Evolutionary conservation across 345 rosid species (phyloP).

Genomic region (Linum trigynum): DNA sequence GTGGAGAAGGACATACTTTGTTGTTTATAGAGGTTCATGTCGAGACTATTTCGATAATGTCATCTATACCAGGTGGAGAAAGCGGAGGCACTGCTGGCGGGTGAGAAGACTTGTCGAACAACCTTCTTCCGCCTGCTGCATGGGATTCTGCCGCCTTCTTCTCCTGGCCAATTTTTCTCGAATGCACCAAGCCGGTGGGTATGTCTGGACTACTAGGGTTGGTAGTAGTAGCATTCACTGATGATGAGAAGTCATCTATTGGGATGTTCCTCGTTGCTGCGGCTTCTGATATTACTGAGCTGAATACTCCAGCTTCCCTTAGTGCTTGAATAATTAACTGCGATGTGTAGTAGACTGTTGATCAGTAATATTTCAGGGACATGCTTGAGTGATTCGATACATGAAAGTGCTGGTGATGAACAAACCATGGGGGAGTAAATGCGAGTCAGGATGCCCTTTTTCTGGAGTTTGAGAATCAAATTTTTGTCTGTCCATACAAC

Average conservation of each 20-base stretch:
- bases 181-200: conserved; percentile 28
- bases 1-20: background rate
- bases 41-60: background rate
- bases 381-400: background rate
- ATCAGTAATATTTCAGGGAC: background rate
- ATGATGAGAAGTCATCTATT: conserved; percentile 22
- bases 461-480: conserved; percentile 54
- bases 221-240: conserved; percentile 29
- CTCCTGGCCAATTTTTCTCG: conserved; percentile 41
- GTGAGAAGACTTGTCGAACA: conserved; percentile 29
- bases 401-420: conserved; percentile 1
- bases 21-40: background rate
- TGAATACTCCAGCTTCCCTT: conserved; percentile 62
- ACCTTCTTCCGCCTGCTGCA: conserved; percentile 33
- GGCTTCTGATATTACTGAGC: conserved; percentile 43
- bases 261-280: conserved; percentile 30
- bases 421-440: conserved; percentile 82
- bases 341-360: background rate
- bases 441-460: conserved; percentile 69
- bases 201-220: conserved; percentile 30
- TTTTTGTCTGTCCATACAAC: conserved; percentile 68
- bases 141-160: conserved; percentile 24
- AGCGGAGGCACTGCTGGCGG: conserved; percentile 48
- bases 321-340: conserved; percentile 73
- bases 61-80: conserved; percentile 45